Base-by-base conservation (phyloP, 768 basidiomycete species). In the Lactarius pseudohatsudake region DNA sequence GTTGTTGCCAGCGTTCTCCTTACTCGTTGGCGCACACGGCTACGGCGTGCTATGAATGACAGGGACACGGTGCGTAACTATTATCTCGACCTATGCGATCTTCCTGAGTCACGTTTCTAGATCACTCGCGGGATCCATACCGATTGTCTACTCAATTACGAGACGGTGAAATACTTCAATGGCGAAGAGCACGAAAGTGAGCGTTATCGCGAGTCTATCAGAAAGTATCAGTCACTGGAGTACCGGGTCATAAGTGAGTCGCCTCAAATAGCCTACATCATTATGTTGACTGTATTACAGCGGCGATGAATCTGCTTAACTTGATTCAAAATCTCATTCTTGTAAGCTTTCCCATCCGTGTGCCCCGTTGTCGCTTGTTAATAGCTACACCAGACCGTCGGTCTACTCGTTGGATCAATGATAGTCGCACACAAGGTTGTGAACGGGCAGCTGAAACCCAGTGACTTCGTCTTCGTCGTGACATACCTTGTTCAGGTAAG, bases 91-190 rank as follows among this genome's bases (percentile, higher is more conserved):
- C 26, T 20, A 20, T 62, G 56, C 66, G 43, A 7, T 60, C 13
- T 13, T 20, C 53, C 60, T 45, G 59, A 47, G 56, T 11, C 26
- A 38, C 18, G 41, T 1, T 41, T 34, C 38, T 58, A 89, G 87
- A 76, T 88, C 30, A 92, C 88, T 28, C 85, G 93, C 45, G 91
- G 89, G 10, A 94, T 94, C 61, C 89, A 92, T 70, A 88, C 90
- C 5, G 92, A 94, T 72, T 87, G 86, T 71, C 77, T 93, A 34
- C 82, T 92, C 60, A 91, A 91, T 73, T 91, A 91, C 67, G 90
- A 91, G 75, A 93, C 92, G 5, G 89, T 94, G 71, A 95, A 92
- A 75, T 92, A 92, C 74, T 95, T 94, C 74, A 86, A 86, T n/a
- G 90, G 92, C 18, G 94, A 96, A 75, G 81, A 84, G 28, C 86